A percentile compares a stretch with the other conserved stretches of the same genome.
phyloP scores from a whole-genome alignment of 1,284 basidiomycete species.

The Schizophyllum amplum region DNA sequence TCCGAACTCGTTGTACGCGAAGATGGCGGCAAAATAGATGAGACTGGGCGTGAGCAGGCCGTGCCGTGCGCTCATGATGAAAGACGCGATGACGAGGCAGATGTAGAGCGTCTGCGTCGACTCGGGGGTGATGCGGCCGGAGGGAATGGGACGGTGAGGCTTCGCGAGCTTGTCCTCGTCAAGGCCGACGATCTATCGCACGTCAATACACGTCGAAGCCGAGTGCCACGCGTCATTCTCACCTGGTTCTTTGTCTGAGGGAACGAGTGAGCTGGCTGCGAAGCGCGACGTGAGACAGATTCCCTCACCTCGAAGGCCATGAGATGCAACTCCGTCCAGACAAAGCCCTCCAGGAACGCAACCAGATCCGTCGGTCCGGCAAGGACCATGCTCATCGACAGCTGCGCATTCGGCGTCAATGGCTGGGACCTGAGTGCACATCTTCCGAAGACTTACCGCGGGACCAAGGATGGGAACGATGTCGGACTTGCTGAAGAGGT shows the following conservation, averaged over 20 bases:
- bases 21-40: constrained; percentile 21
- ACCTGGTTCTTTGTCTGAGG: constrained; percentile 17
- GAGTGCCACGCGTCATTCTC: not conserved
- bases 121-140: constrained; percentile 22
- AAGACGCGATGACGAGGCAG: constrained; percentile 18
- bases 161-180: constrained; percentile 29
- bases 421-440: not conserved
- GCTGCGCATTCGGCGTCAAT: not conserved
- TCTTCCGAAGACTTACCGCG: not conserved
- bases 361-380: constrained; percentile 9
- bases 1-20: constrained; percentile 25
- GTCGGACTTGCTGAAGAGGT: constrained; percentile 7
- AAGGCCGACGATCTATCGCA: constrained; percentile 11
- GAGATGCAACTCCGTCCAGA: constrained; percentile 11
- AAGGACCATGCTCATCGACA: constrained; percentile 10
- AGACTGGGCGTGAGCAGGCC: constrained; percentile 18
- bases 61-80: constrained; percentile 17
- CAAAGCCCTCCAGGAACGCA: constrained; percentile 8
- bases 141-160: constrained; percentile 26
- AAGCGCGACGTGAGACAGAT: not conserved
- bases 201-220: not conserved
- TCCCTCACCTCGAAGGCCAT: constrained; percentile 6
- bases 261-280: not conserved
- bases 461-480: constrained; percentile 5
- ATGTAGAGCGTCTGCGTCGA: constrained; percentile 19